Evolutionary conservation across 179 eudicot species (phyloP).

Genomic region (Monotropa hypopitys): DNA sequence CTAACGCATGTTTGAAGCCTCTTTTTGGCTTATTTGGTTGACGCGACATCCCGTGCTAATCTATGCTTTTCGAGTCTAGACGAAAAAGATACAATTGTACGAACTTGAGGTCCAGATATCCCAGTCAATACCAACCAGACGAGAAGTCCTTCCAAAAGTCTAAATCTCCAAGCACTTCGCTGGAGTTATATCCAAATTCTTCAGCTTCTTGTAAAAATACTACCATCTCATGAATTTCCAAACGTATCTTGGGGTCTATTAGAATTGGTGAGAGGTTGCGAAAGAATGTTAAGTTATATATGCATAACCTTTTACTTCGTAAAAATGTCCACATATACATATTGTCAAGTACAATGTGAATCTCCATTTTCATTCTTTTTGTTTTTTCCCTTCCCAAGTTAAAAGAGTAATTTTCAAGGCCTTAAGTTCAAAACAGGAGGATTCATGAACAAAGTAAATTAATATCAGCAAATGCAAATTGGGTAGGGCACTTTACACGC

Average conservation of each 20-base stretch:
- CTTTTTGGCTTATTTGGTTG: too few relatives aligned
- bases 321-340: background rate
- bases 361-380: background rate
- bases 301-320: background rate
- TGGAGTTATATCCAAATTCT: background rate
- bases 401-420: background rate
- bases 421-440: background rate
- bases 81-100: background rate
- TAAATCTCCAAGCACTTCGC: background rate
- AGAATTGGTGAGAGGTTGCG: background rate
- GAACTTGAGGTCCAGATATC: background rate
- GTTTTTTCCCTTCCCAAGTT: background rate
- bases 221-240: background rate
- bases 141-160: background rate
- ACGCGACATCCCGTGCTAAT: too few relatives aligned
- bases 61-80: background rate
- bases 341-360: background rate
- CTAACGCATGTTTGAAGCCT: too few relatives aligned
- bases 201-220: background rate
- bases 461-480: background rate
- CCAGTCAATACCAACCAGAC: background rate
- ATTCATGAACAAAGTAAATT: background rate
- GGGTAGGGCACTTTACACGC: background rate
- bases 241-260: background rate
- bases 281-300: background rate